Conservation (phyloP, 345 rosid species). For the Alliaria petiolata region DNA sequence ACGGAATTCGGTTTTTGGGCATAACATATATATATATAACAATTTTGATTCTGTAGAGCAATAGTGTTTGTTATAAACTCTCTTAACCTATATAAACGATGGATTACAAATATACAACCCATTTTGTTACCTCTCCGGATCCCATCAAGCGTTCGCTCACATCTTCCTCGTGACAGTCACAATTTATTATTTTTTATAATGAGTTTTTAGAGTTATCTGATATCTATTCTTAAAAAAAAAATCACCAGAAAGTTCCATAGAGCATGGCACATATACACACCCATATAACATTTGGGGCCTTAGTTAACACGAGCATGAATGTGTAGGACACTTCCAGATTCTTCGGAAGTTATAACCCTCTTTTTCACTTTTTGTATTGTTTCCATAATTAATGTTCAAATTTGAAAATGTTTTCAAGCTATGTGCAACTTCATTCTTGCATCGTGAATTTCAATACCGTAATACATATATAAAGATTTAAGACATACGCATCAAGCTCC, state of each 20-base stretch:
- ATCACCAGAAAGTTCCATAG: background rate
- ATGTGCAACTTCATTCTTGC: background rate
- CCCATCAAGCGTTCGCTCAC: background rate
- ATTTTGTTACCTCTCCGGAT: background rate
- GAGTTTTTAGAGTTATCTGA: background rate
- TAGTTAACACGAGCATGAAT: background rate
- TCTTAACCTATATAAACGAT: too few relatives aligned
- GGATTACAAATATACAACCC: background rate
- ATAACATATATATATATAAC: too few relatives aligned
- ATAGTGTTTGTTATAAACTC: too few relatives aligned
- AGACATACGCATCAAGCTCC: background rate
- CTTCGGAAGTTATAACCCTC: background rate
- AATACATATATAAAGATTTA: background rate
- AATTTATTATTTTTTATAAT: background rate
- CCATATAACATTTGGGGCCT: background rate
- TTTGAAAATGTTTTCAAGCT: background rate
- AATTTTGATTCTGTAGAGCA: too few relatives aligned
- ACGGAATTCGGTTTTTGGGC: too few relatives aligned
- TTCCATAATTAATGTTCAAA: background rate
- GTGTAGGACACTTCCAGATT: slow-evolving; percentile 1
- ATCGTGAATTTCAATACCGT: background rate
- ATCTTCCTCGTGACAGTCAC: background rate
- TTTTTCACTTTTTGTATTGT: background rate
- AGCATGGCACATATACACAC: background rate
- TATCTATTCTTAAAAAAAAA: background rate